Evolutionary conservation across 768 basidiomycete species (phyloP).

Genomic region (Amanita muscaria): DNA sequence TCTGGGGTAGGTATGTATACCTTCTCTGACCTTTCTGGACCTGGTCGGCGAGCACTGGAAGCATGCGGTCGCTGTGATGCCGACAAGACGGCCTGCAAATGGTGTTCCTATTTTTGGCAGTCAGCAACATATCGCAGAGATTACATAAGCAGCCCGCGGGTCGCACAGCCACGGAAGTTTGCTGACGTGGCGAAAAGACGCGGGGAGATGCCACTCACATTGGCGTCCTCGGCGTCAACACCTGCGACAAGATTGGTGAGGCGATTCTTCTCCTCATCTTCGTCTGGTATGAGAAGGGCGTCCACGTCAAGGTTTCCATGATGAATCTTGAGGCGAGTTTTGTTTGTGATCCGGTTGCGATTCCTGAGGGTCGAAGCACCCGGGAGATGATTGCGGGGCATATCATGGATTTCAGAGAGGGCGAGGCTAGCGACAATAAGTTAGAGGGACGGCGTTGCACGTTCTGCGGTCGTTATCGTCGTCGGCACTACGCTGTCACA

Average conservation of each 20-base stretch:
- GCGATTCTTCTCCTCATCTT: conserved; percentile 76
- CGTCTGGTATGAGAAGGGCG: conserved; percentile 72
- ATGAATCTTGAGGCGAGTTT: conserved; percentile 80
- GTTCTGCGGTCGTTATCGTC: conserved; percentile 40
- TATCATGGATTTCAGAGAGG: conserved; percentile 59
- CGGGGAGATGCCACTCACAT: conserved; percentile 54
- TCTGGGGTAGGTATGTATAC: conserved; percentile 92
- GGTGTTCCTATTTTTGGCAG: conserved; percentile 37
- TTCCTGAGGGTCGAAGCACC: conserved; percentile 75
- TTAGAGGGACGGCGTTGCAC: conserved; percentile 16
- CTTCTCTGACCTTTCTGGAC: conserved; percentile 28
- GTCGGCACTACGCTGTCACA: conserved; percentile 39
- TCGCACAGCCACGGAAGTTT: conserved; percentile 38
- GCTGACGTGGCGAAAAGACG: conserved; percentile 29
- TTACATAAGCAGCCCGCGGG: conserved; percentile 43
- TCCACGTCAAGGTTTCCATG: conserved; percentile 78
- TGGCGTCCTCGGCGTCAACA: conserved; percentile 89
- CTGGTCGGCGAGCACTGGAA: conserved; percentile 21
- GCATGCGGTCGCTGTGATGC: conserved; percentile 30
- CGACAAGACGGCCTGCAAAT: conserved; percentile 42
- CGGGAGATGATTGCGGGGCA: conserved; percentile 76
- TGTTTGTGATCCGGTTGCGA: conserved; percentile 88
- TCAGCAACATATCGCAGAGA: conserved; percentile 27
- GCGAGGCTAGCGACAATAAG: conserved; percentile 28
- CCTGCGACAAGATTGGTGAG: conserved; percentile 71